Evolutionary conservation across 2,329 filamentous ascomycete species (phyloP).

Genomic region (Nigrospora osmanthi): DNA sequence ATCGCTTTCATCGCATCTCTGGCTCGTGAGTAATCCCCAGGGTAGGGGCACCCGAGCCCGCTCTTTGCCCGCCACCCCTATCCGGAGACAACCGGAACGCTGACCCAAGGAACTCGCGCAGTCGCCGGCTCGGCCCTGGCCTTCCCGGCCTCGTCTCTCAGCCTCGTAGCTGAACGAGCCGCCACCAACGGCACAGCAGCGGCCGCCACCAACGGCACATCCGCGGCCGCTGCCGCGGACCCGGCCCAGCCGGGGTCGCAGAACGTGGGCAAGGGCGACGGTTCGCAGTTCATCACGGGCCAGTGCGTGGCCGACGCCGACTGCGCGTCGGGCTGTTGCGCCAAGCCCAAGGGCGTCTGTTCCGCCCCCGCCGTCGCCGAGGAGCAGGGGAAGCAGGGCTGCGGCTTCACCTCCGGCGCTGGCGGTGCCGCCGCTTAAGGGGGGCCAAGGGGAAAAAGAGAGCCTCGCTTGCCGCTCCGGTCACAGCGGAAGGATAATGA

Average conservation of each 20-base stretch:
- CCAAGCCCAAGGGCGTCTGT: slow-evolving; percentile 14
- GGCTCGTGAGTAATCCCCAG: slow-evolving; percentile 12
- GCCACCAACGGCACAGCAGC: background rate
- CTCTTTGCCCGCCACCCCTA: background rate
- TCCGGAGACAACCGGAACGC: background rate
- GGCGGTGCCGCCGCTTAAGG: slow-evolving; percentile 1
- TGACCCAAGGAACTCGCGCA: background rate
- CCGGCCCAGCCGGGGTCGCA: slow-evolving; percentile 10
- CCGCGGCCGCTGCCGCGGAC: slow-evolving; percentile 1
- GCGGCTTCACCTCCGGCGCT: slow-evolving; percentile 8
- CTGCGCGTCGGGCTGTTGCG: slow-evolving; percentile 17
- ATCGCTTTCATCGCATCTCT: slow-evolving; percentile 13
- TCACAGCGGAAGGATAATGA: too few species aligned
- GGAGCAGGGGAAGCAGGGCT: slow-evolving; percentile 15
- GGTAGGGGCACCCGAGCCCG: background rate
- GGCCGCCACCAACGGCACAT: background rate
- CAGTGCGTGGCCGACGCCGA: slow-evolving; percentile 19
- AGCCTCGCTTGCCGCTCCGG: too few species aligned
- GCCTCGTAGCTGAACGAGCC: background rate
- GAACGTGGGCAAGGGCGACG: slow-evolving; percentile 15
- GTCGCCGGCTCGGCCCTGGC: slow-evolving; percentile 6
- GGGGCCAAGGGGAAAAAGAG: too few species aligned
- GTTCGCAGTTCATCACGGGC: slow-evolving; percentile 20
- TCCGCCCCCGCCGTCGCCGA: slow-evolving; percentile 12
- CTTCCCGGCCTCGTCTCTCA: background rate